These are phyloP conservation scores for Chalciporus sp. DNA, from an alignment of 1,284 basidiomycete species.

Conservation along the genomic window DNA sequence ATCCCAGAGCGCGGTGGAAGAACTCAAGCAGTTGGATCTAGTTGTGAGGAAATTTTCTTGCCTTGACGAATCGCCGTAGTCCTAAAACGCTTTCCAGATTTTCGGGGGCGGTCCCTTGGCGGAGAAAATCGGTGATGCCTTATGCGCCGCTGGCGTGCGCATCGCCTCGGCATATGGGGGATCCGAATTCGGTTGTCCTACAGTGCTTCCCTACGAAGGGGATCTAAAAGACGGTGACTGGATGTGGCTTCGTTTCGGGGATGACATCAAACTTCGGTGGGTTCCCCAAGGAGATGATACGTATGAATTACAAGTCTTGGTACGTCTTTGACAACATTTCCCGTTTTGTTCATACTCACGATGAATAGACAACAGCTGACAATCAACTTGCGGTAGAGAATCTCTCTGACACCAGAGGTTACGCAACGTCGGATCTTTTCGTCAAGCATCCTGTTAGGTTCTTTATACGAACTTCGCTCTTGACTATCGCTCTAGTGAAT, in stretches of 20 bases:
- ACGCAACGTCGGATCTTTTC: constrained; percentile 24
- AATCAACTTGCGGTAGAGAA: constrained; percentile 26
- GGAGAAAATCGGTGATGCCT: constrained; percentile 6
- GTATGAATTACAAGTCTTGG: constrained; percentile 29
- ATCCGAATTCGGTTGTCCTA: constrained; percentile 9
- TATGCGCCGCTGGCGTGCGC: constrained; percentile 9
- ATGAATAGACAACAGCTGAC: constrained; percentile 18
- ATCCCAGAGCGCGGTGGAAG: not conserved
- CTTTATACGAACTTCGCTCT: too few species aligned
- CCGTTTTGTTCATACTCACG: not conserved
- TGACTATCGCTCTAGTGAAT: too few species aligned
- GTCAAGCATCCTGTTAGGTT: too few species aligned
- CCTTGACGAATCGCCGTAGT: too few species aligned
- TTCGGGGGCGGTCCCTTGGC: constrained; percentile 15
- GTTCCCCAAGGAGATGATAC: constrained; percentile 24
- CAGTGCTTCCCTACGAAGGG: not conserved
- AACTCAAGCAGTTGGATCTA: constrained; percentile 3
- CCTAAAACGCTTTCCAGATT: constrained; percentile 1
- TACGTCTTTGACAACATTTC: too few species aligned
- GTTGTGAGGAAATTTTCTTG: constrained; percentile 11
- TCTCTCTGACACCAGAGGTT: constrained; percentile 21
- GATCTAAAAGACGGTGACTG: constrained; percentile 23
- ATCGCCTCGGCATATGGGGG: constrained; percentile 7
- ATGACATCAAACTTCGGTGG: constrained; percentile 17
- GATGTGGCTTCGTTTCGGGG: constrained; percentile 19